phyloP scores from a whole-genome alignment of 495 filamentous ascomycete species.

The Peziza echinospora region DNA sequence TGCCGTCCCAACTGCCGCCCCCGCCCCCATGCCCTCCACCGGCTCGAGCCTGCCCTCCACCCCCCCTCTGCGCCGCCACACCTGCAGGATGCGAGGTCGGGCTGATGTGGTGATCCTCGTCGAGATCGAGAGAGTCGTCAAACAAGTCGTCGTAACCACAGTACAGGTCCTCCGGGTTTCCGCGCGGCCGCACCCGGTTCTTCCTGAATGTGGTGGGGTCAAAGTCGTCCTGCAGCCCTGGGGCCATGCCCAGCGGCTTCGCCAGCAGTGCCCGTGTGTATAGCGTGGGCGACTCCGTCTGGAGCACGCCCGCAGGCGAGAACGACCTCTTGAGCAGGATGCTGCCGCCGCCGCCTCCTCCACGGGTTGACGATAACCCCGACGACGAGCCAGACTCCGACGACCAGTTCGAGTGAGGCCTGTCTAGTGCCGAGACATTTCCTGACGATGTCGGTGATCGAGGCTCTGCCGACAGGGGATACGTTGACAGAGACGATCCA shows the following conservation, averaged over 20 bases:
- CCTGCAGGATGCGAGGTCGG: background rate
- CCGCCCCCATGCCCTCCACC: background rate
- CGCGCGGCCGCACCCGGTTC: constrained; percentile 14
- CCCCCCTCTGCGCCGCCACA: no score
- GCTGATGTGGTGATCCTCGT: constrained; percentile 9
- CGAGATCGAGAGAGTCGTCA: constrained; percentile 9
- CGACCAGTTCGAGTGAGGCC: no score
- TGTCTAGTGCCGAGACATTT: no score
- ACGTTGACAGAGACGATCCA: no score
- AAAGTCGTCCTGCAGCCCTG: constrained; percentile 9
- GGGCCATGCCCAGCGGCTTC: background rate
- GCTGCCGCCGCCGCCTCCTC: no score
- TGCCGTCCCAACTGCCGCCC: background rate
- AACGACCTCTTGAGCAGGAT: background rate
- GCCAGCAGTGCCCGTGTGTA: no score
- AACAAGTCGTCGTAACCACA: constrained; percentile 19
- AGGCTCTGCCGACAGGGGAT: no score
- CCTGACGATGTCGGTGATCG: no score
- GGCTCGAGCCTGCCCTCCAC: no score
- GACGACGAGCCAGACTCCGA: no score
- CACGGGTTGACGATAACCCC: no score
- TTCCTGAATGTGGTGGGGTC: constrained; percentile 19
- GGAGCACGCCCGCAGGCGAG: background rate
- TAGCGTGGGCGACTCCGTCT: no score
- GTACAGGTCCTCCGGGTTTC: constrained; percentile 18